These are phyloP conservation scores for rapeseed (Brassica napus) DNA, from an alignment of 345 rosid genomes.

Conservation along the genomic window Da-Ae NC_063448.1:8748001-8748500, in stretches of 20 bases:
- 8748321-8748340: conserved; percentile 34
- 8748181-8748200: conserved; percentile 79
- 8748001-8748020: neutral
- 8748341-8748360: conserved; percentile 83
- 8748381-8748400: conserved; percentile 75
- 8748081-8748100: conserved; percentile 94
- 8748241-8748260: conserved; percentile 66
- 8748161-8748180: conserved; percentile 85
- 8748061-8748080: neutral
- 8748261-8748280: neutral
- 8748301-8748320: neutral
- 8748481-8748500: neutral
- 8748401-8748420: conserved; percentile 93
- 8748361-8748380: conserved; percentile 83
- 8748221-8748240: conserved; percentile 91
- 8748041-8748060: neutral
- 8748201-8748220: conserved; percentile 84
- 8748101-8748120: conserved; percentile 97
- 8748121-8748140: conserved; percentile 95
- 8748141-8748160: conserved; percentile 88
- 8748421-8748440: conserved; percentile 71
- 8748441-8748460: neutral
- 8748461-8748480: neutral
- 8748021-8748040: conserved; percentile 1
- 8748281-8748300: conserved; percentile 10